Percentiles rank a stretch among this genome's conserved stretches.
phyloP scores from a whole-genome alignment of 2,329 filamentous ascomycete species.

The Proliferodiscus dingleyae region DNA sequence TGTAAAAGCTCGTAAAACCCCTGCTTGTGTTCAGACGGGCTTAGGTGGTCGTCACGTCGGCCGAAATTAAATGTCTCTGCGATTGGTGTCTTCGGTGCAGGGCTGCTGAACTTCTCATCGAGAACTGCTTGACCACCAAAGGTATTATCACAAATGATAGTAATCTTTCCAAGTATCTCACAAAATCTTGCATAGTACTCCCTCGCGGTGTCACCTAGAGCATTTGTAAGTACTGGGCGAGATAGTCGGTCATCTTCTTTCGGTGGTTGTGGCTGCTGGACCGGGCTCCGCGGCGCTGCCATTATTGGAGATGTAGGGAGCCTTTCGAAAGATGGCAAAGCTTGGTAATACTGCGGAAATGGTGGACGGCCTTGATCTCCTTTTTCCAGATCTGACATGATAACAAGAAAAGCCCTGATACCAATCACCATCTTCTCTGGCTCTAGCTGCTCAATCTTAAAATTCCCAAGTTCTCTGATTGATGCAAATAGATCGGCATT shows the following conservation, averaged over 20 bases:
- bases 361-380: slow-evolving; percentile 72
- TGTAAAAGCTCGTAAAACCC: slow-evolving; percentile 94
- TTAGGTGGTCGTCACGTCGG: slow-evolving; percentile 71
- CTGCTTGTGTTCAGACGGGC: slow-evolving; percentile 76
- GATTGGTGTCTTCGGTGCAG: slow-evolving; percentile 90
- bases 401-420: slow-evolving; percentile 86
- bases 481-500: slow-evolving; percentile 84
- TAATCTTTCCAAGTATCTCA: slow-evolving; percentile 92
- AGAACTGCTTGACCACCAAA: slow-evolving; percentile 94
- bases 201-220: slow-evolving; percentile 69
- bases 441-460: slow-evolving; percentile 82
- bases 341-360: slow-evolving; percentile 67
- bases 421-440: slow-evolving; percentile 97
- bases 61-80: slow-evolving; percentile 90
- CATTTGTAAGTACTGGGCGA: slow-evolving; percentile 53
- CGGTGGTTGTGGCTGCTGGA: slow-evolving; percentile 20
- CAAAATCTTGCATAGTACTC: slow-evolving; percentile 90
- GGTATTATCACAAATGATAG: slow-evolving; percentile 91
- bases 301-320: slow-evolving; percentile 47
- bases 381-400: slow-evolving; percentile 89
- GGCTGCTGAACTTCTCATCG: slow-evolving; percentile 88
- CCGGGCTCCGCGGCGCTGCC: slow-evolving; percentile 30
- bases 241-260: slow-evolving; percentile 61
- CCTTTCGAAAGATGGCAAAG: slow-evolving; percentile 38
- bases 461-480: slow-evolving; percentile 48